Base-by-base conservation (phyloP, 1,284 basidiomycete species). In the Marasmius oreades region DNA sequence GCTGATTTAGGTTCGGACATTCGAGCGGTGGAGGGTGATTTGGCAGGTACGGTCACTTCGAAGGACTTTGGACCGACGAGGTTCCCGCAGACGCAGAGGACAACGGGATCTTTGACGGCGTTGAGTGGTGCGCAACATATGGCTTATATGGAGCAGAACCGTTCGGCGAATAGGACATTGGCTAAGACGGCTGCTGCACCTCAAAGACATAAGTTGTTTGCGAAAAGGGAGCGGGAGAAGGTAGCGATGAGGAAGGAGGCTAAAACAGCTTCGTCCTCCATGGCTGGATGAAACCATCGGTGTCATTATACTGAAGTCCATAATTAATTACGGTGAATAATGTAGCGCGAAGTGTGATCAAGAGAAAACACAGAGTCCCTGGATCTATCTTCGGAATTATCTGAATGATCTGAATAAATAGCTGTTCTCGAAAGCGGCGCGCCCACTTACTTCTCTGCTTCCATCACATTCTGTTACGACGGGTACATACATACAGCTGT, bases 61-160 rank as follows among this genome's bases (percentile, higher is more conserved):
- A 92, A 87, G 68, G 85, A 87, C 69, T 90, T 85, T 69, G 88
- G 82, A 46, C 76, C 75, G 18, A 73, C 39, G 42, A 33, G 37
- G 43, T 82, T 86, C 69, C 86, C 86, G 3, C 70, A 78, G n/a
- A 88, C 86, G 11, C 90, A 93, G 67, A 80, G 94, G 61, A 93
- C 91, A 57, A 88, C 87, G 4, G 93, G 93, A 0, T 90, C 89
- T 26, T 78, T 98, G 55, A 86, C 86, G 12, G 90, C 93, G 44
- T 77, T 98, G 61, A 91, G 88, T 67, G 93, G 94, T 44, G 93
- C 85, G 6, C 89, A 92, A 65, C 88, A 94, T 68, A 90, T 96
- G 88, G 90, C 86, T 59, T 95, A 95, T 67, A 80, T 92, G 53
- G 93, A 95, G 73, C 90, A 93, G 72, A 95, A 94, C 76, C 93